Percentiles rank a stretch among this genome's conserved stretches.
phyloP scores from a whole-genome alignment of 1,139 yeast genomes.

The Pichia sp. region DNA sequence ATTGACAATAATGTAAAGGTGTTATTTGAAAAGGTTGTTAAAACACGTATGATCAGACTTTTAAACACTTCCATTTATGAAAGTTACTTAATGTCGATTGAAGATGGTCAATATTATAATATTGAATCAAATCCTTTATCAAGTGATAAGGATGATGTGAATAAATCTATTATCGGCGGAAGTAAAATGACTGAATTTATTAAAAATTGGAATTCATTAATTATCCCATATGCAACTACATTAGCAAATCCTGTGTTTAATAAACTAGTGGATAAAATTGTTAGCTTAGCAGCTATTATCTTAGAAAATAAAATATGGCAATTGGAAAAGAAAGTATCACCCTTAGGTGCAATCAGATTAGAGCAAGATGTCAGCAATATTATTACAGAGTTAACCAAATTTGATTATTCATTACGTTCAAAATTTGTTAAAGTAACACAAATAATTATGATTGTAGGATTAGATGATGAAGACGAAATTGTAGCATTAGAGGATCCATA shows the following conservation, averaged over 20 bases:
- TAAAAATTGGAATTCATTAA: constrained; percentile 55
- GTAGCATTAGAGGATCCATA: constrained; percentile 39
- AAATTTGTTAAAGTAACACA: constrained; percentile 78
- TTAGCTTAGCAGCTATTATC: constrained; percentile 43
- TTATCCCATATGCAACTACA: constrained; percentile 59
- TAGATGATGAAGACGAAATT: constrained; percentile 56
- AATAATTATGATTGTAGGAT: constrained; percentile 69
- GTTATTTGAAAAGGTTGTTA: constrained; percentile 54
- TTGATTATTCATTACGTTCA: constrained; percentile 67
- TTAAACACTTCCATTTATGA: constrained; percentile 52
- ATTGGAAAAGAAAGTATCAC: constrained; percentile 64
- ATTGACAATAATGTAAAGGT: constrained; percentile 48
- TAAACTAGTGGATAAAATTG: constrained; percentile 45
- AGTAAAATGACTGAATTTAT: constrained; percentile 37
- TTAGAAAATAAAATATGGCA: constrained; percentile 64
- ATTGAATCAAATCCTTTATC: constrained; percentile 29
- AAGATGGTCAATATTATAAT: constrained; percentile 18
- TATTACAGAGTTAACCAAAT: constrained; percentile 56
- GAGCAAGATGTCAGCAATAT: constrained; percentile 77
- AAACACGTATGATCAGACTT: constrained; percentile 40
- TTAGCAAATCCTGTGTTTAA: constrained; percentile 46
- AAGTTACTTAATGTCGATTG: constrained; percentile 36
- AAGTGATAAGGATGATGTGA: background rate
- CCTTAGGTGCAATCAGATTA: constrained; percentile 73
- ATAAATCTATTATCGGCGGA: constrained; percentile 12